A percentile compares a stretch with the other conserved stretches of the same genome.
Evolutionary conservation across 176 grass and related monocot genomes (phyloP).

Genomic region (Urochloa ruziziensis): DNA sequence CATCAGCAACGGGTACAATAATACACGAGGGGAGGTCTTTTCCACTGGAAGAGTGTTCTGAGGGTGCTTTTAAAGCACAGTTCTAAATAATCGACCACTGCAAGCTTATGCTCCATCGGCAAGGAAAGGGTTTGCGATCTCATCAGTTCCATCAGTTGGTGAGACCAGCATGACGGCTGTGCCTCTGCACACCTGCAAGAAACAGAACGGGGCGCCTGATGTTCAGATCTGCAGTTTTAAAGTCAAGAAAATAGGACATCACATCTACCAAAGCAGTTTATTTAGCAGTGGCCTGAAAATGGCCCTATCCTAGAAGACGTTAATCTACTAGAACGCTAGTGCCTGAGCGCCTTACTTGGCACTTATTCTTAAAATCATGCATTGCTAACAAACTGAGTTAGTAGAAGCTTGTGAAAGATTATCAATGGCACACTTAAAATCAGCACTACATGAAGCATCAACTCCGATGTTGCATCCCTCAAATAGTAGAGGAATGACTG

Average conservation of each 20-base stretch:
- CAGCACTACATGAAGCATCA: background rate
- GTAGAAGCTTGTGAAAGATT: background rate
- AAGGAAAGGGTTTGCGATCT: slow-evolving; percentile 87
- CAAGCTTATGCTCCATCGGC: slow-evolving; percentile 60
- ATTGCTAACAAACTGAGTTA: background rate
- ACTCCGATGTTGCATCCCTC: background rate
- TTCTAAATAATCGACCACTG: background rate
- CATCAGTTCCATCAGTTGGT: slow-evolving; percentile 84
- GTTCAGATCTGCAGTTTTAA: background rate
- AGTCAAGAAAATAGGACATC: background rate
- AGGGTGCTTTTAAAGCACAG: background rate
- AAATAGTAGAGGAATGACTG: background rate
- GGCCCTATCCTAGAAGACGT: background rate
- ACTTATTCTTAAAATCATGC: background rate
- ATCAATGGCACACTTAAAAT: background rate
- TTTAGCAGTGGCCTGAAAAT: too few species aligned
- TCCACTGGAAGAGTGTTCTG: background rate
- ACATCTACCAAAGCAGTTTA: background rate
- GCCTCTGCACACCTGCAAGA: slow-evolving; percentile 78
- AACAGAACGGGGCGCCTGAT: background rate
- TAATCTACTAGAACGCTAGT: background rate
- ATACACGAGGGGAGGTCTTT: background rate
- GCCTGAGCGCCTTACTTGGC: background rate
- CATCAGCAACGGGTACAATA: background rate
- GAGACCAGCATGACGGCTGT: slow-evolving; percentile 94